Evolutionary conservation across 2,329 filamentous ascomycete species (phyloP).

Genomic region (Raffaelea arxii): DNA sequence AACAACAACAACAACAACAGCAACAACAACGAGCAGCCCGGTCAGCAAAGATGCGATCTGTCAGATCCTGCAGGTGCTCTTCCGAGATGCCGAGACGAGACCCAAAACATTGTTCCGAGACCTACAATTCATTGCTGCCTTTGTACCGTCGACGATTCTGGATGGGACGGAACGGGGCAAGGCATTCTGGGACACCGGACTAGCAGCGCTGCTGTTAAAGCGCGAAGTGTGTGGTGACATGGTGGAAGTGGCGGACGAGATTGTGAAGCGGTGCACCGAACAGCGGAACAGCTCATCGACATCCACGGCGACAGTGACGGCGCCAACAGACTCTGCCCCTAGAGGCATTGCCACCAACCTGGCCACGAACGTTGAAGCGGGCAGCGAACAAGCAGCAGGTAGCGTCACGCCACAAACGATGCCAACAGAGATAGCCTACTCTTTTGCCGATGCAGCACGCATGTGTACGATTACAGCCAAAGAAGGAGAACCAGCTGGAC

Average conservation of each 20-base stretch:
- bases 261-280: slow-evolving; percentile 52
- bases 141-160: slow-evolving; percentile 50
- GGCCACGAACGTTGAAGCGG: too few relatives aligned
- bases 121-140: slow-evolving; percentile 62
- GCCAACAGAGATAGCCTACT: slow-evolving; percentile 47
- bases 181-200: slow-evolving; percentile 81
- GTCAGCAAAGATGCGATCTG: slow-evolving; percentile 56
- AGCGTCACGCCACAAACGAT: too few relatives aligned
- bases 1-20: too few relatives aligned
- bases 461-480: slow-evolving; percentile 93
- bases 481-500: slow-evolving; percentile 79
- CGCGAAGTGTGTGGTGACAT: slow-evolving; percentile 75
- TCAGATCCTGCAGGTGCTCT: slow-evolving; percentile 55
- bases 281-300: slow-evolving; percentile 18
- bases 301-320: slow-evolving; percentile 3
- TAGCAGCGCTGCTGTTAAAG: slow-evolving; percentile 82
- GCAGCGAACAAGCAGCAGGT: too few relatives aligned
- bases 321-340: not conserved
- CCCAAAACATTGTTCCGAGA: slow-evolving; percentile 75
- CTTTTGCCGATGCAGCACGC: slow-evolving; percentile 68
- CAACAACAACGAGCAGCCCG: slow-evolving; percentile 24
- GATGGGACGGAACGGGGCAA: slow-evolving; percentile 58
- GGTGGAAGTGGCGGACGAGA: slow-evolving; percentile 52
- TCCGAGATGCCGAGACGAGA: slow-evolving; percentile 58
- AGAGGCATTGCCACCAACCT: not conserved